phyloP scores from a whole-genome alignment of 768 basidiomycete species.

The Lentinula sp. region DNA sequence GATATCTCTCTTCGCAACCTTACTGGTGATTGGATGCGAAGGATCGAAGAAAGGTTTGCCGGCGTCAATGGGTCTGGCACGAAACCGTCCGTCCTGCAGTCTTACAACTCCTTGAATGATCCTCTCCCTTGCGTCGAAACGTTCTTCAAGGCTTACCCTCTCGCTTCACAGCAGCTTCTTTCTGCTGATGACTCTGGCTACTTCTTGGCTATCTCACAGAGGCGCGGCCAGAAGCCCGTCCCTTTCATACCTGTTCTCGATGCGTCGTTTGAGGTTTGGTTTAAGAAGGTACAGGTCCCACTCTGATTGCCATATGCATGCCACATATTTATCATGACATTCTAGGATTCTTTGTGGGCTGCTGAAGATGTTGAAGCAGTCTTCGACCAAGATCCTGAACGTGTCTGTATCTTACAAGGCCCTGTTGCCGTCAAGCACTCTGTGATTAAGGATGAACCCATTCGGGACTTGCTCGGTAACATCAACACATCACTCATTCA shows the following conservation, averaged over 20 bases:
- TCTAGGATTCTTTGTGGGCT: constrained; percentile 92
- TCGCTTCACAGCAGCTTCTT: constrained; percentile 80
- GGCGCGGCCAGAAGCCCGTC: constrained; percentile 96
- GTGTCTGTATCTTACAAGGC: constrained; percentile 96
- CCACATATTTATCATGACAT: constrained; percentile 5
- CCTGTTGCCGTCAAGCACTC: constrained; percentile 92
- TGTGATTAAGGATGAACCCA: constrained; percentile 85
- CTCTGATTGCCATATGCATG: constrained; percentile 4
- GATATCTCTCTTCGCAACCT: constrained; percentile 88
- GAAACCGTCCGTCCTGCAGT: constrained; percentile 82
- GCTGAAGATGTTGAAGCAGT: constrained; percentile 98
- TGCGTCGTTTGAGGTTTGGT: constrained; percentile 94
- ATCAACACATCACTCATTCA: constrained; percentile 74
- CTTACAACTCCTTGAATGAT: constrained; percentile 79
- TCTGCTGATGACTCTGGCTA: constrained; percentile 91
- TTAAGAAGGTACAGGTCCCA: constrained; percentile 76
- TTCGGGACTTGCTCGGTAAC: constrained; percentile 86
- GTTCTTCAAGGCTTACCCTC: constrained; percentile 84
- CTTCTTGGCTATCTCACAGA: constrained; percentile 93
- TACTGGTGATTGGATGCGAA: constrained; percentile 94
- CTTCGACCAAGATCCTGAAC: constrained; percentile 97
- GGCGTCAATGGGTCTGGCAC: constrained; percentile 71
- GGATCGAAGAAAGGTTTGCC: constrained; percentile 92
- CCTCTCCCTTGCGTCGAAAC: constrained; percentile 69
- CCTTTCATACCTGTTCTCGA: constrained; percentile 98